Evolutionary conservation across 768 basidiomycete genomes (phyloP).

Genomic region (Galerina sulciceps): DNA sequence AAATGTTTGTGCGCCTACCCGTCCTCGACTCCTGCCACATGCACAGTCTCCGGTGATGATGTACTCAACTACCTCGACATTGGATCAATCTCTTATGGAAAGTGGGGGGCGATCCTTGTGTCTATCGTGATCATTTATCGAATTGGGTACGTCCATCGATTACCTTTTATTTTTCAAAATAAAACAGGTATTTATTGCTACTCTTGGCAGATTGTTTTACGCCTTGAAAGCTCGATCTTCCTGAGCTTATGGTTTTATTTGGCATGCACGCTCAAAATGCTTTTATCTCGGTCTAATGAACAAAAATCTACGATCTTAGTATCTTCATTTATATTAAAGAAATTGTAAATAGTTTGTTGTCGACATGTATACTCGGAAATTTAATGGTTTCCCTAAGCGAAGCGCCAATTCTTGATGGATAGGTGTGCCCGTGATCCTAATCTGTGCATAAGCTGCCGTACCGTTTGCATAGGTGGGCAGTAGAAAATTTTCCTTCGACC

Average conservation of each 20-base stretch:
- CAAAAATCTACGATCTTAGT: too few relatives aligned
- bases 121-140: constrained; percentile 51
- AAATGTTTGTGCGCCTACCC: constrained; percentile 55
- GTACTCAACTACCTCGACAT: constrained; percentile 53
- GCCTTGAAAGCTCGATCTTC: constrained; percentile 18
- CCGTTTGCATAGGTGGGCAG: too few relatives aligned
- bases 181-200: not conserved
- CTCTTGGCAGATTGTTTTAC: constrained; percentile 16
- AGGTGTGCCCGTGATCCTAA: too few relatives aligned
- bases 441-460: too few relatives aligned
- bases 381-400: too few relatives aligned
- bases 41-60: constrained; percentile 54
- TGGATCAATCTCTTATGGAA: constrained; percentile 42
- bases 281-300: too few relatives aligned
- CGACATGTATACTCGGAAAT: too few relatives aligned
- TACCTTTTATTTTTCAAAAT: not conserved
- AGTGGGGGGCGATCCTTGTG: constrained; percentile 50
- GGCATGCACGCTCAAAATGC: too few relatives aligned
- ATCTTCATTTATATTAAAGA: too few relatives aligned
- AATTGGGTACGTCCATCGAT: constrained; percentile 34
- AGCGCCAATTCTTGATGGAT: too few relatives aligned
- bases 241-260: not conserved
- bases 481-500: too few relatives aligned
- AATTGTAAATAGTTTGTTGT: too few relatives aligned
- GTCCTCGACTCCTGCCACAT: constrained; percentile 44